Base-by-base conservation (phyloP, 371 early-diverging fungal species). In the Mortierella sp. region DNA sequence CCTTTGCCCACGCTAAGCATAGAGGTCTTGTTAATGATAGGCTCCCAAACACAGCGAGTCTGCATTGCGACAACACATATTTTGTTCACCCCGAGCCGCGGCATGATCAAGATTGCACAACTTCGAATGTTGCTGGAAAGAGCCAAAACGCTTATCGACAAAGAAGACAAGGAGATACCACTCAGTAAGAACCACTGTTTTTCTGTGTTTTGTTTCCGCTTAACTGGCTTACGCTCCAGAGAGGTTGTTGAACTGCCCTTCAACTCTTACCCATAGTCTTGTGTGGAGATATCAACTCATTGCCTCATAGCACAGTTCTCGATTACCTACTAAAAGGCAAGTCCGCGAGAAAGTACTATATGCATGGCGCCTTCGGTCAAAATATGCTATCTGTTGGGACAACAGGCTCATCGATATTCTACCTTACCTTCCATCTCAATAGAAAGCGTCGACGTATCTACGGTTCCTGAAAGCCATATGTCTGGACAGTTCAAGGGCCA, bases 51-150 rank as follows among this genome's bases (percentile, higher is more conserved):
- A 8, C 60, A 49, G 58, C 54, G 47, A 42, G 26, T 74, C 3
- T 74, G 70, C 23, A 34, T 74, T 31, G 76, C 76, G 2, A 74
- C 76, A 2, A 74, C 66, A 6, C 76, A 74, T 21, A 57, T 74
- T 14, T 12, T 74, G 24, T 74, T 68, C 52, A 61, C 57, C 23
- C 65, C 61, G 18, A 50, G 19, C 18, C 39, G 62, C 14, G 76
- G 76, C 30, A 65, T 74, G 66, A 39, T 52, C 30, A 74, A 74
- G 54, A 27, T 74, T 9, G 76, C 76, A 0, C 76, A 74, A 49
- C 53, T 74, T 9, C 39, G 61, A 28, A 61, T 69, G 50, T 38
- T 74, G 0, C 54, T 74, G 24, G 49, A 63, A 16, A 30, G 26
- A 21, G 64, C 67, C 0, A 41, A 53, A 26, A 1, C 9, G 8